Evolutionary conservation across 495 filamentous ascomycete species (phyloP).

Genomic region (Penicillium parvum): DNA sequence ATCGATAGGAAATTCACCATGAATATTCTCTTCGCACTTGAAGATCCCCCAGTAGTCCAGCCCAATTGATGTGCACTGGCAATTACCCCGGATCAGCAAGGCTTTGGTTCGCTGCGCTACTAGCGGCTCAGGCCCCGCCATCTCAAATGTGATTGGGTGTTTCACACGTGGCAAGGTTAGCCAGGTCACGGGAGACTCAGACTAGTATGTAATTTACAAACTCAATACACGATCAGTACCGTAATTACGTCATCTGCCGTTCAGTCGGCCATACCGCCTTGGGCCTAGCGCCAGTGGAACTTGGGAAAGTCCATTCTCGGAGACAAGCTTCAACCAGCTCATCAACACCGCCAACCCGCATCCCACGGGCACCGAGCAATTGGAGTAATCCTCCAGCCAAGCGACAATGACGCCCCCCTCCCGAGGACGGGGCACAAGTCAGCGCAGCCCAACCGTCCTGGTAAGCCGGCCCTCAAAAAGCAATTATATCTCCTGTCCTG

Average conservation of each 20-base stretch:
- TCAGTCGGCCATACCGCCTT: neutral
- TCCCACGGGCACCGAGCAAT: too few relatives aligned
- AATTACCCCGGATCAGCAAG: too few relatives aligned
- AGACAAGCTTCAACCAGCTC: neutral
- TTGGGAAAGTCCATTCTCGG: slow-evolving; percentile 7
- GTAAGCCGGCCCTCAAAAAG: slow-evolving; percentile 27
- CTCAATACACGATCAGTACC: slow-evolving; percentile 1
- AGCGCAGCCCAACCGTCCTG: slow-evolving; percentile 53
- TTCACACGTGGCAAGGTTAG: slow-evolving; percentile 21
- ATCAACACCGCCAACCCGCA: neutral
- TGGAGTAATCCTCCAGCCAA: neutral
- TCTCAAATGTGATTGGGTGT: too few relatives aligned
- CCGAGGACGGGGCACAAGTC: slow-evolving; percentile 37
- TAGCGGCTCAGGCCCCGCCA: too few relatives aligned
- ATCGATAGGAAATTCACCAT: neutral
- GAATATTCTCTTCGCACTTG: neutral
- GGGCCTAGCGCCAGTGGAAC: slow-evolving; percentile 6
- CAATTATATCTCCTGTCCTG: slow-evolving; percentile 5
- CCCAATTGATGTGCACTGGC: slow-evolving; percentile 3
- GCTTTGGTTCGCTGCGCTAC: too few relatives aligned
- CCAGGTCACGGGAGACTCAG: slow-evolving; percentile 13
- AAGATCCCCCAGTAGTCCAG: neutral
- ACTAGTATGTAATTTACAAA: too few relatives aligned
- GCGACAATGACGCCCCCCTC: slow-evolving; percentile 32
- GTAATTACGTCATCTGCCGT: slow-evolving; percentile 9